A percentile compares a stretch with the other conserved stretches of the same genome.
Conservation (phyloP, 345 rosid genomes). For the Rhodomyrtus tomentosa region DNA sequence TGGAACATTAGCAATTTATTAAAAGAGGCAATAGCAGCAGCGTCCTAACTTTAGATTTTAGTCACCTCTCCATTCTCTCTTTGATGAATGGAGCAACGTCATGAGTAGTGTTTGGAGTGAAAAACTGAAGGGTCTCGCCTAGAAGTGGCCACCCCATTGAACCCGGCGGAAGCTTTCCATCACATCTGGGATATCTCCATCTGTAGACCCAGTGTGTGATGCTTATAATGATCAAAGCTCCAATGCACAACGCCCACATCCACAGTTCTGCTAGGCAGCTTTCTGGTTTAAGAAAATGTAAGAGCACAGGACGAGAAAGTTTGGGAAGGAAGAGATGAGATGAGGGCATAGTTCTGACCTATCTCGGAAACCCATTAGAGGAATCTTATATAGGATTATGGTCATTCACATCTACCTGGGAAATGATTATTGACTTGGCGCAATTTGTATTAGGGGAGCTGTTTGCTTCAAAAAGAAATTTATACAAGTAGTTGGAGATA, state of each 20-base stretch:
- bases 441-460: not conserved
- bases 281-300: not conserved
- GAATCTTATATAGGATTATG: not conserved
- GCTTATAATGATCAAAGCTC: conserved; percentile 36
- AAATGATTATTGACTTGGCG: not conserved
- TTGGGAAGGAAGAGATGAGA: not conserved
- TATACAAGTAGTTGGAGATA: not conserved
- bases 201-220: conserved; percentile 45
- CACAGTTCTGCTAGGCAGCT: not conserved
- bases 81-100: conserved; percentile 59
- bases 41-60: not conserved
- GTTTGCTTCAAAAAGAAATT: not conserved
- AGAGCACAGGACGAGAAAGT: not conserved
- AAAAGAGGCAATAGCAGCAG: not conserved
- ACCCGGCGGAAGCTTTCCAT: conserved; percentile 89
- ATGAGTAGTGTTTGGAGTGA: conserved; percentile 48
- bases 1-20: not conserved
- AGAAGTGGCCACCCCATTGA: conserved; percentile 87
- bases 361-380: not conserved
- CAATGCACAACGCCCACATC: conserved; percentile 39
- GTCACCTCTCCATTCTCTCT: conserved; percentile 59
- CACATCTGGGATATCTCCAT: conserved; percentile 84
- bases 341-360: not conserved
- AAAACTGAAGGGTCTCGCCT: conserved; percentile 78
- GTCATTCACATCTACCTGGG: not conserved